phyloP scores from a whole-genome alignment of 768 basidiomycete genomes.

The Pleurotus cornucopiae region DNA sequence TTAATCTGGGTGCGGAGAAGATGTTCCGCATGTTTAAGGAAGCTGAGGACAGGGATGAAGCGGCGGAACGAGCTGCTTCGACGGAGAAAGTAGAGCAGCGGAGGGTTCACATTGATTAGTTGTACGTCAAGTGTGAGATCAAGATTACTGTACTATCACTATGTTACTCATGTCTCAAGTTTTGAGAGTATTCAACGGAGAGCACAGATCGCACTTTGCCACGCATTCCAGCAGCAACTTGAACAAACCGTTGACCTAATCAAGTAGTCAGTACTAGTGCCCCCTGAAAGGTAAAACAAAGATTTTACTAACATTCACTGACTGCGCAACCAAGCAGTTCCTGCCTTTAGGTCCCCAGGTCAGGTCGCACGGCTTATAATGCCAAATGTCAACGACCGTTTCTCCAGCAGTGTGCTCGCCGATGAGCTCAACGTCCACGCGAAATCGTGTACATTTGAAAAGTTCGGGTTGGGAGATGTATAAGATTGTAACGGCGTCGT shows the following conservation, averaged over 20 bases:
- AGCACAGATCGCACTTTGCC: constrained; percentile 49
- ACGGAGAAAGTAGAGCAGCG: no score
- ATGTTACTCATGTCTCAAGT: no score
- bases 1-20: no score
- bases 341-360: constrained; percentile 71
- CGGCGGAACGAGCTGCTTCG: no score
- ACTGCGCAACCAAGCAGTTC: constrained; percentile 71
- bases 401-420: constrained; percentile 68
- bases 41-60: no score
- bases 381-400: constrained; percentile 78
- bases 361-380: constrained; percentile 54
- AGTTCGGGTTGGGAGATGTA: constrained; percentile 69
- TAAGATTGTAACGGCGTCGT: constrained; percentile 80
- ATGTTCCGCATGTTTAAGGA: no score
- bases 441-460: constrained; percentile 58
- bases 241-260: constrained; percentile 63
- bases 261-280: neutral
- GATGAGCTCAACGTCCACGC: constrained; percentile 78
- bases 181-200: constrained; percentile 46
- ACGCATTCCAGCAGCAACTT: constrained; percentile 59
- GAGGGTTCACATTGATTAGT: no score
- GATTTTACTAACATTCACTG: constrained; percentile 53
- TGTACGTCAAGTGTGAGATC: no score
- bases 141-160: no score
- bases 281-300: neutral